phyloP scores from a whole-genome alignment of 441 rosid genomes.

The Populus hybrid region DNA sequence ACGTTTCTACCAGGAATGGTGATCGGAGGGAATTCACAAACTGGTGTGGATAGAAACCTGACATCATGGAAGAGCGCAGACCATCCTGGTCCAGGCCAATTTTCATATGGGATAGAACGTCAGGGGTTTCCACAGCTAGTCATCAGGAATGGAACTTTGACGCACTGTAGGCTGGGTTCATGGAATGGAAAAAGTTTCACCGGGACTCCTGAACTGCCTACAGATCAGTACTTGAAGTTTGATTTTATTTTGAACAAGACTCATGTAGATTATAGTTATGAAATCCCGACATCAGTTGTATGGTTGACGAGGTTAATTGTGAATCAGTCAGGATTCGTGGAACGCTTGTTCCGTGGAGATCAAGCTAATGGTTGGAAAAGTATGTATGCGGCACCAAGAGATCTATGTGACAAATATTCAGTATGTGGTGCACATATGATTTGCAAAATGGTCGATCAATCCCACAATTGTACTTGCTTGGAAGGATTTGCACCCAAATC shows the following conservation, averaged over 20 bases:
- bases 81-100: slow-evolving; percentile 19
- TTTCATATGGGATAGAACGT: slow-evolving; percentile 1
- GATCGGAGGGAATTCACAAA: slow-evolving; percentile 19
- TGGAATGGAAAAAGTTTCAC: slow-evolving; percentile 15
- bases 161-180: slow-evolving; percentile 5
- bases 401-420: background rate
- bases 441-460: background rate
- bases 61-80: slow-evolving; percentile 23
- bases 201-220: background rate
- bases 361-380: fast-evolving
- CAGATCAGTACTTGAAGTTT: background rate
- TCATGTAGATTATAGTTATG: slow-evolving; percentile 3
- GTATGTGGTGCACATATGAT: background rate
- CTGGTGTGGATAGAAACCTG: slow-evolving; percentile 6
- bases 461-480: background rate
- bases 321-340: background rate
- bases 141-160: background rate
- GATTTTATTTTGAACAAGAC: background rate
- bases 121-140: slow-evolving; percentile 21
- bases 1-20: slow-evolving; percentile 25
- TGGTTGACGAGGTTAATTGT: background rate
- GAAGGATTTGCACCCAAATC: background rate
- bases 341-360: fast-evolving
- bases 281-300: fast-evolving
- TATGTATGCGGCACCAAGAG: background rate